These are phyloP conservation scores for Trichoderma sp. DNA, from an alignment of 2,329 filamentous ascomycete genomes.

Conservation along the genomic window DNA sequence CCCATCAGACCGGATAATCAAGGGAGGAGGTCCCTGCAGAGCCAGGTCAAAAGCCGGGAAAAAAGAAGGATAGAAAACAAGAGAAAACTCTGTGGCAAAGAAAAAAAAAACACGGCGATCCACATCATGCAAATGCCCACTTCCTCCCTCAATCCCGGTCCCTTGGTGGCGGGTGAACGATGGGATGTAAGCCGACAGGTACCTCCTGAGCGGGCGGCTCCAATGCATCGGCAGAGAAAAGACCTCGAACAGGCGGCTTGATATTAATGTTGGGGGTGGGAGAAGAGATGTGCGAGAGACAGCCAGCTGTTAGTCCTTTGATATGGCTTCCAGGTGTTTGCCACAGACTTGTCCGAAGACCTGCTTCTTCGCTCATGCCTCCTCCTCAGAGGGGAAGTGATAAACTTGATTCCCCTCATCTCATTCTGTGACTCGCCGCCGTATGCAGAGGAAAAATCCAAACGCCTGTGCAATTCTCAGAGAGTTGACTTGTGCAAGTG, in stretches of 20 bases:
- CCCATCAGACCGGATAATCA: conserved; percentile 3
- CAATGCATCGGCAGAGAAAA: background rate
- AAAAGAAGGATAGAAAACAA: background rate
- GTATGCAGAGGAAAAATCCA: conserved; percentile 1
- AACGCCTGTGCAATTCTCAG: background rate
- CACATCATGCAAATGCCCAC: conserved; percentile 22
- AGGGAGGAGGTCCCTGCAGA: conserved; percentile 17
- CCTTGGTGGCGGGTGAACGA: conserved; percentile 23
- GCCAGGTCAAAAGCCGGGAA: background rate
- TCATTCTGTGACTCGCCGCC: conserved; percentile 8
- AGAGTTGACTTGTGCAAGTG: conserved; percentile 12
- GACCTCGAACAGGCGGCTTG: background rate
- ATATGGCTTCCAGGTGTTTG: background rate
- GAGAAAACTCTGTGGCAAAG: background rate
- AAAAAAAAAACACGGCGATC: conserved; percentile 1
- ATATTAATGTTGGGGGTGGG: background rate
- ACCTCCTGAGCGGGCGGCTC: background rate
- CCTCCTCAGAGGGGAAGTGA: conserved; percentile 5
- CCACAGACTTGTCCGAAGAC: background rate
- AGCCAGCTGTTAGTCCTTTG: background rate
- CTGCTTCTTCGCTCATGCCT: background rate
- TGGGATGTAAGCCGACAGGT: background rate
- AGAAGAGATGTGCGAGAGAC: background rate
- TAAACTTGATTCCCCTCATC: background rate
- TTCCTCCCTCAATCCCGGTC: conserved; percentile 19